Evolutionary conservation across 192 early-diverging fungal genomes (phyloP), one percentile per base, ranked within the genome.

Genomic region (Umbelopsis sp.): DNA sequence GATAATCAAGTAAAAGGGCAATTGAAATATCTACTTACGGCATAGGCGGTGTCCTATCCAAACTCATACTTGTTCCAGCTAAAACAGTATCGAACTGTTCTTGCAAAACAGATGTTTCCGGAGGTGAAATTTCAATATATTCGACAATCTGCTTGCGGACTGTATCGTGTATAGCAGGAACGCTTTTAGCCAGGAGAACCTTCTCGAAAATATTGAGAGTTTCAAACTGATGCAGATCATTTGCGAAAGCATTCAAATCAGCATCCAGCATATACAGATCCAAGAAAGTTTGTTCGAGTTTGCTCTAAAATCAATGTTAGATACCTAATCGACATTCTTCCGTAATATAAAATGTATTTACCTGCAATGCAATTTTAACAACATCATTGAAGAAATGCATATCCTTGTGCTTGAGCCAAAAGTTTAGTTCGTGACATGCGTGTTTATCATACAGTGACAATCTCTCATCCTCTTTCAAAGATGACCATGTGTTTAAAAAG

Each of bases 391-490:
- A 86, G 67, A 78, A 86, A 1, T 32, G 32, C 10, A 50, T 50
- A 62, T 86, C 84, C 65, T 83, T 83, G 29, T 81, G 76, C 65
- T 77, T 82, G 16, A 86, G 21, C 77, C 83, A 86, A 38, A 86
- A 71, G 49, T 83, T 84, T 38, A 84, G 56, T 68, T 86, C 84
- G 47, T 86, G 75, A 36, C 80, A 86, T 4, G 62, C 72, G 31
- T 74, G 75, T 9, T 74, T 69, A 14, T 75, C 75, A 49, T 79
- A 78, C 25, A 71, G 71, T 47, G 80, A 71, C 17, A 82, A 45
- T 62, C 84, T 86, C 47, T 66, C 45, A 12, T 65, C 21, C 2
- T 41, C 12, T 14, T 66, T 56, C 1, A 84, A 51, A 5, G 52
- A 25, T 22, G 71, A 65, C 84, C 84, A 86, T 25, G 74, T 75